Percentiles rank a stretch among this genome's conserved stretches.
Evolutionary conservation across 257 asterid genomes (phyloP).

Genomic region (Nicotiana benthamiana): DNA sequence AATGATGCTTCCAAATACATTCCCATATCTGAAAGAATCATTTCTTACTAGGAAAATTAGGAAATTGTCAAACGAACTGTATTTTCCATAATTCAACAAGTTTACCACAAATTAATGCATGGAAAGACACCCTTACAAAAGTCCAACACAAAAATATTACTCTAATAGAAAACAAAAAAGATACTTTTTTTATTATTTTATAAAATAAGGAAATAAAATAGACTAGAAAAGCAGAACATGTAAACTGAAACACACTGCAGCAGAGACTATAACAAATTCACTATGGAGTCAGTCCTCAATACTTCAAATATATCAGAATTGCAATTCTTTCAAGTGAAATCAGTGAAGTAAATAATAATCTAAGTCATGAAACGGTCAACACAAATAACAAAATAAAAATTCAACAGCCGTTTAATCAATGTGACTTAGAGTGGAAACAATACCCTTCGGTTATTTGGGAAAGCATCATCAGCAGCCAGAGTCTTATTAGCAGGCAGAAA

Average conservation of each 20-base stretch:
- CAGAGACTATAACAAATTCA: background rate
- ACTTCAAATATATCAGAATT: background rate
- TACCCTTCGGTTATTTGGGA: constrained; percentile 66
- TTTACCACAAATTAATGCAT: background rate
- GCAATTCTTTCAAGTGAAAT: background rate
- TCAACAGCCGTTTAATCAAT: background rate
- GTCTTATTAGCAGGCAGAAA: constrained; percentile 37
- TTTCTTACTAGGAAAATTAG: background rate
- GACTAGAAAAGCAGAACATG: background rate
- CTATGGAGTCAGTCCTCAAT: background rate
- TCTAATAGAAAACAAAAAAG: background rate
- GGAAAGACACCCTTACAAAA: background rate
- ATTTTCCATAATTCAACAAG: background rate
- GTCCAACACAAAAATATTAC: background rate
- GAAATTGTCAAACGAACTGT: background rate
- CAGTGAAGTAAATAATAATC: background rate
- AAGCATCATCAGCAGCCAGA: constrained; percentile 39
- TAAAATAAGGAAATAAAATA: background rate
- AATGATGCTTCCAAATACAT: background rate
- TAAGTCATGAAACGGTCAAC: background rate
- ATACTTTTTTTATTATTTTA: background rate
- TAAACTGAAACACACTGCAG: background rate
- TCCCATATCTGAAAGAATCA: background rate
- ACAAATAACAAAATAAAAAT: constrained; percentile 7
- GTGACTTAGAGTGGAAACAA: background rate